Evolutionary conservation across 1,284 basidiomycete species (phyloP).

Genomic region (Microbotryum lychnidis-dioicae): DNA sequence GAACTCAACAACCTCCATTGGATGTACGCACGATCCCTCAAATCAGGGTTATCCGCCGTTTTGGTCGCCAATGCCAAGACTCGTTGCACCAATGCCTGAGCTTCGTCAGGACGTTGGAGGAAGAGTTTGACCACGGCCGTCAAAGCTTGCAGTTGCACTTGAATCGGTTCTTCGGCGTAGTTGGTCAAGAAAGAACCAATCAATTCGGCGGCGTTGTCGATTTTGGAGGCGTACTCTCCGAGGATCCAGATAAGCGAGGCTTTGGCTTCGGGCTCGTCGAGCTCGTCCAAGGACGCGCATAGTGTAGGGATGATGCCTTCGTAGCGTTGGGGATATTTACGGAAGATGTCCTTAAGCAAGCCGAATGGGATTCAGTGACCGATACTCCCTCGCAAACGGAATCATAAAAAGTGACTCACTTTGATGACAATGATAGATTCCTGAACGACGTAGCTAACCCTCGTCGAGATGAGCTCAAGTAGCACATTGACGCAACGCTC

Average conservation of each 20-base stretch:
- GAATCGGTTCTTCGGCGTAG: constrained; percentile 87
- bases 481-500: constrained; percentile 93
- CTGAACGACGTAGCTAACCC: constrained; percentile 94
- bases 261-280: constrained; percentile 97
- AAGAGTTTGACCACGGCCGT: constrained; percentile 97
- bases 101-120: constrained; percentile 83
- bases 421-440: constrained; percentile 99
- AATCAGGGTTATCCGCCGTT: constrained; percentile 92
- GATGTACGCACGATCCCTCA: constrained; percentile 92
- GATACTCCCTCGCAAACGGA: not conserved
- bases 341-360: constrained; percentile 77
- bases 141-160: constrained; percentile 89
- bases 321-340: constrained; percentile 94
- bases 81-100: constrained; percentile 80
- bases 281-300: constrained; percentile 87
- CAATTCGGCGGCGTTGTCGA: constrained; percentile 90
- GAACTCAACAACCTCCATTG: constrained; percentile 91
- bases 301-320: constrained; percentile 93
- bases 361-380: not conserved
- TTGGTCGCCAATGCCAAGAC: constrained; percentile 90
- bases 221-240: constrained; percentile 93
- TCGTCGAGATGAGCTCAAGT: constrained; percentile 80
- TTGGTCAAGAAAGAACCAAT: constrained; percentile 81
- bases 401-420: constrained; percentile 44
- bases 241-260: constrained; percentile 98